These are phyloP conservation scores for Grosmannia clavigera DNA, from an alignment of 2,329 filamentous ascomycete genomes.

Conservation along the genomic window DNA sequence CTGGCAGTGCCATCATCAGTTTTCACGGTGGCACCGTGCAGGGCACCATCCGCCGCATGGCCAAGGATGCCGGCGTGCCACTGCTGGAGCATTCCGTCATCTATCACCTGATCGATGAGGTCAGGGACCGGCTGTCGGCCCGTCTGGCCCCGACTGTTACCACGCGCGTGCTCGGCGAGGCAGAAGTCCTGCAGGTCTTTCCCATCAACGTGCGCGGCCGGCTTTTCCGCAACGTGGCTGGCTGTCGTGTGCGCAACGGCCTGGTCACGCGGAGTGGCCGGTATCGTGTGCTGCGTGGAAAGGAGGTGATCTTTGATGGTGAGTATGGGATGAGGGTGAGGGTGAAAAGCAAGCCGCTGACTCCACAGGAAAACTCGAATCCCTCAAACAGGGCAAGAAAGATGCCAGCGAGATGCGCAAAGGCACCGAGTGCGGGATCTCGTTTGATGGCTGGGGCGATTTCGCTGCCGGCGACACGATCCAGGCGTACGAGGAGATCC, in stretches of 20 bases:
- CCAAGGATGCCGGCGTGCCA: slow-evolving; percentile 57
- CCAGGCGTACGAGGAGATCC: slow-evolving; percentile 72
- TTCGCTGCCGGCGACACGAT: slow-evolving; percentile 74
- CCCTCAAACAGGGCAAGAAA: slow-evolving; percentile 86
- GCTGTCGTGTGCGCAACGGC: slow-evolving; percentile 79
- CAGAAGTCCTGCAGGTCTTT: slow-evolving; percentile 74
- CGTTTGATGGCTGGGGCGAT: slow-evolving; percentile 66
- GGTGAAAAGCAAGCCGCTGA: not conserved
- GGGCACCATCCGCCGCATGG: slow-evolving; percentile 50
- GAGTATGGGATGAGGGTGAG: slow-evolving; percentile 21
- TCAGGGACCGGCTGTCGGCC: slow-evolving; percentile 54
- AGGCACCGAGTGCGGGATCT: slow-evolving; percentile 85
- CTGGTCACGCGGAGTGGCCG: slow-evolving; percentile 48
- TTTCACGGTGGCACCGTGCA: slow-evolving; percentile 68
- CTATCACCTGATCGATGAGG: slow-evolving; percentile 65
- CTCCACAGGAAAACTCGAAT: slow-evolving; percentile 55
- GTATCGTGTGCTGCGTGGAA: slow-evolving; percentile 60
- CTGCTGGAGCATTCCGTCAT: slow-evolving; percentile 83
- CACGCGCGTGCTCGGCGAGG: slow-evolving; percentile 70
- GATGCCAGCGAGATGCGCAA: slow-evolving; percentile 83
- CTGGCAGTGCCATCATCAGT: slow-evolving; percentile 65
- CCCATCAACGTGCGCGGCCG: slow-evolving; percentile 67
- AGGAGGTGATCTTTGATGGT: slow-evolving; percentile 72
- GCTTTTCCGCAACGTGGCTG: slow-evolving; percentile 64
- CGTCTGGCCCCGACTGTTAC: slow-evolving; percentile 55